phyloP scores from a whole-genome alignment of 2,329 filamentous ascomycete species.

The Tolypocladium tundrense region DNA sequence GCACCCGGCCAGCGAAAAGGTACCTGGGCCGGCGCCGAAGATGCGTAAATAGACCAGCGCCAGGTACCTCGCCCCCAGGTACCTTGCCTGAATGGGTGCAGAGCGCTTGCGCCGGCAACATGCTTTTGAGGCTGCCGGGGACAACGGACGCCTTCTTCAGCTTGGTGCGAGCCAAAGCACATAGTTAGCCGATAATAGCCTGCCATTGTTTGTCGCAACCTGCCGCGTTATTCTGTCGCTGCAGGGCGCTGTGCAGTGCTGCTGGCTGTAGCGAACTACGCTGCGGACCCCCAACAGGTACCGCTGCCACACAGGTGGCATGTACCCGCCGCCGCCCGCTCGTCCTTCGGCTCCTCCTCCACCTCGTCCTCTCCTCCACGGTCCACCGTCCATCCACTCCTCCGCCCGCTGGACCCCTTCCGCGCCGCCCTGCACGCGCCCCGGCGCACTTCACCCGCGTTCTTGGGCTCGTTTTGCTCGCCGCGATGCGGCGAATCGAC shows the following conservation, averaged over 20 bases:
- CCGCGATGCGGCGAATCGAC: constrained; percentile 25
- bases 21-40: constrained; percentile 4
- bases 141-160: neutral
- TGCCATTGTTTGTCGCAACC: neutral
- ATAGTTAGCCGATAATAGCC: neutral
- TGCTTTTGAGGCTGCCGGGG: neutral
- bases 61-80: neutral
- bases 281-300: neutral
- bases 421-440: constrained; percentile 17
- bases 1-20: constrained; percentile 2
- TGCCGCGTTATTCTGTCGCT: neutral
- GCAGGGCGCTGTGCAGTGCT: neutral
- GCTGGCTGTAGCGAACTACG: too few relatives aligned
- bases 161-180: neutral
- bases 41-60: neutral
- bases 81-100: neutral
- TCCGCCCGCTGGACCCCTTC: constrained; percentile 21
- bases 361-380: constrained; percentile 18
- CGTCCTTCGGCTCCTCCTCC: constrained; percentile 12
- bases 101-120: neutral
- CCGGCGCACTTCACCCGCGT: constrained; percentile 32
- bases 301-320: neutral
- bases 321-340: constrained; percentile 5
- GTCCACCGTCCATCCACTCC: constrained; percentile 10
- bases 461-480: constrained; percentile 58